Conservation (phyloP, 495 filamentous ascomycete genomes). For the Endocarpon pusillum region DNA sequence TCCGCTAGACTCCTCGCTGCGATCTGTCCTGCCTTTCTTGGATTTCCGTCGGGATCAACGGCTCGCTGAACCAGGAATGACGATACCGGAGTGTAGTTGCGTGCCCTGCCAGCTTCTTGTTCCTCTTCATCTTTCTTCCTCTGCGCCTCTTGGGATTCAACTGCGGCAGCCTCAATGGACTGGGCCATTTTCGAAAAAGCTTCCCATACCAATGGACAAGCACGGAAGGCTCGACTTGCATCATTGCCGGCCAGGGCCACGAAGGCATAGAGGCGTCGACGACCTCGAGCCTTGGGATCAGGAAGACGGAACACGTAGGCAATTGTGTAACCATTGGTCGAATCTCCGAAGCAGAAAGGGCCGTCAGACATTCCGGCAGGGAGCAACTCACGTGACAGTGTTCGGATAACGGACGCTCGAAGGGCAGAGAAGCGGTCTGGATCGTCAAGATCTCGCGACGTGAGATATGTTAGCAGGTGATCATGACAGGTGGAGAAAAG, state of each 20-base stretch:
- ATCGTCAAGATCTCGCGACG: conserved; percentile 62
- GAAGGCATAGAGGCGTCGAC: conserved; percentile 72
- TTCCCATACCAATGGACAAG: conserved; percentile 53
- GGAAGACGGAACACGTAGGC: conserved; percentile 84
- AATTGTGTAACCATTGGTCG: conserved; percentile 68
- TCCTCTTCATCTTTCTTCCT: conserved; percentile 26
- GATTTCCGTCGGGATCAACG: conserved; percentile 39
- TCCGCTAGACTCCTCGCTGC: conserved; percentile 67
- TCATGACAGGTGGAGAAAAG: conserved; percentile 43
- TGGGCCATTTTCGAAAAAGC: conserved; percentile 63
- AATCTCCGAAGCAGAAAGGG: conserved; percentile 75
- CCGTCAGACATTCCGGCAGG: conserved; percentile 61
- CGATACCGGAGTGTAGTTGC: conserved; percentile 37
- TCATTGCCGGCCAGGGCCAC: conserved; percentile 61
- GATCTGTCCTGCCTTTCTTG: conserved; percentile 33
- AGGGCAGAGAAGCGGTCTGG: conserved; percentile 66
- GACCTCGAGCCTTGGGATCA: conserved; percentile 74
- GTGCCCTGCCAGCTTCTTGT: conserved; percentile 11
- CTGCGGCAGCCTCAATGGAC: conserved; percentile 50
- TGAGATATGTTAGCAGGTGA: conserved; percentile 74
- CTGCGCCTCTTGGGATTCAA: conserved; percentile 31
- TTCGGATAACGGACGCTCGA: conserved; percentile 70
- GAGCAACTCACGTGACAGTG: conserved; percentile 69
- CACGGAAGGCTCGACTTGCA: conserved; percentile 55
- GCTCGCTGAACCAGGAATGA: conserved; percentile 46